Conservation (phyloP, 345 rosid genomes). For the Salix dunnii region DNA sequence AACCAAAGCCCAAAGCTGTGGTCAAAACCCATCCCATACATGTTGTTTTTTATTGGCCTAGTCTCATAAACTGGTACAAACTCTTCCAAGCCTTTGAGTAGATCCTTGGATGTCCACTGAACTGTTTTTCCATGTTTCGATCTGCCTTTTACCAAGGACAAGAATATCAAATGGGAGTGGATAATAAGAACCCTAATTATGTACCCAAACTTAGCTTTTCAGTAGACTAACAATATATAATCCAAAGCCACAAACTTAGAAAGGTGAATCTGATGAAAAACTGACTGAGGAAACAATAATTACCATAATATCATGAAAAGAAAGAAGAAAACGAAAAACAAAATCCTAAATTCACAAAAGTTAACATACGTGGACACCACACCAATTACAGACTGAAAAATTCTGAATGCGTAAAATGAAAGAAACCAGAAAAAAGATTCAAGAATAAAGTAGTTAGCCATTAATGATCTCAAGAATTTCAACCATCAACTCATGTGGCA, state of each 20-base stretch:
- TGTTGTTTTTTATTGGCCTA: conserved; percentile 89
- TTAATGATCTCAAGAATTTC: not conserved
- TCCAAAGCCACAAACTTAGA: not conserved
- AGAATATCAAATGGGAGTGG: conserved; percentile 41
- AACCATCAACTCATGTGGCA: not conserved
- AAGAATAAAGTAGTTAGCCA: not conserved
- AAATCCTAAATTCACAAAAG: not conserved
- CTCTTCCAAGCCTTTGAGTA: conserved; percentile 82
- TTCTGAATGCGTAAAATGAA: not conserved
- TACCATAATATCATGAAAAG: not conserved
- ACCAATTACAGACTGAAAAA: not conserved
- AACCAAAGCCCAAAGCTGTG: conserved; percentile 99
- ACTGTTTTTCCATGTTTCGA: conserved; percentile 96
- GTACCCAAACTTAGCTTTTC: not conserved
- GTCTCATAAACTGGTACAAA: conserved; percentile 89
- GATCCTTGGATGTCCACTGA: conserved; percentile 93
- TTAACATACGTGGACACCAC: not conserved
- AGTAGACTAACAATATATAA: not conserved
- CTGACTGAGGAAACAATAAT: not conserved
- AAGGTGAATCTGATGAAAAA: not conserved
- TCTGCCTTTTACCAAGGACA: conserved; percentile 96
- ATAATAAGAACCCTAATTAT: conserved; percentile 21
- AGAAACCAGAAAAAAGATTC: not conserved
- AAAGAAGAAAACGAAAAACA: not conserved
- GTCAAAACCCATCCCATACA: conserved; percentile 98